These are phyloP conservation scores for Silene noctiflora DNA, from an alignment of 179 eudicot species.

Conservation along the genomic window DNA sequence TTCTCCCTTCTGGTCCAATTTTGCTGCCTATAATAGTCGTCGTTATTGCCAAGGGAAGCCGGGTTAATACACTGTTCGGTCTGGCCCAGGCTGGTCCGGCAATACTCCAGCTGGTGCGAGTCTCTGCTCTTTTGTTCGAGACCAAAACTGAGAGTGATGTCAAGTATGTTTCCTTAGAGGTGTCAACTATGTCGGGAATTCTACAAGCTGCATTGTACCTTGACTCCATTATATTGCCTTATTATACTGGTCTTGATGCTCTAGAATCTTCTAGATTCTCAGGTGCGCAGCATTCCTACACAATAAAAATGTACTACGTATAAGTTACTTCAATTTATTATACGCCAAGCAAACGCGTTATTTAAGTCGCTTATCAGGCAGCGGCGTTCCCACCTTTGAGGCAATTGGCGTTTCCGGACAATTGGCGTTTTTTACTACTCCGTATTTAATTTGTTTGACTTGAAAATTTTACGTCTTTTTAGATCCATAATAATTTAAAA, in stretches of 20 bases:
- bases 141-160: constrained; percentile 30
- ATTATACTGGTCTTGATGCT: constrained; percentile 57
- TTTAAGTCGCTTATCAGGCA: too few relatives aligned
- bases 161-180: constrained; percentile 45
- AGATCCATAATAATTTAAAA: too few relatives aligned
- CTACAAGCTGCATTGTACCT: constrained; percentile 43
- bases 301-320: too few relatives aligned
- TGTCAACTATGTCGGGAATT: constrained; percentile 50
- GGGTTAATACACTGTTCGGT: constrained; percentile 42
- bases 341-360: too few relatives aligned
- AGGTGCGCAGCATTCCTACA: constrained; percentile 26
- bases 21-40: constrained; percentile 40
- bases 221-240: constrained; percentile 50
- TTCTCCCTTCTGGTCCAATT: constrained; percentile 54
- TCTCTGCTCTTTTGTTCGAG: constrained; percentile 46
- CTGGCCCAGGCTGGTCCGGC: constrained; percentile 39
- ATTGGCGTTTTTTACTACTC: too few relatives aligned
- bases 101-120: constrained; percentile 42
- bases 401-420: too few relatives aligned
- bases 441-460: too few relatives aligned
- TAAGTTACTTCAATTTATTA: too few relatives aligned
- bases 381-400: too few relatives aligned
- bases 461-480: too few relatives aligned
- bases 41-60: constrained; percentile 44
- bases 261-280: constrained; percentile 38